phyloP scores from a whole-genome alignment of 139 green algal species.

The Coccomyxa sp. region DNA sequence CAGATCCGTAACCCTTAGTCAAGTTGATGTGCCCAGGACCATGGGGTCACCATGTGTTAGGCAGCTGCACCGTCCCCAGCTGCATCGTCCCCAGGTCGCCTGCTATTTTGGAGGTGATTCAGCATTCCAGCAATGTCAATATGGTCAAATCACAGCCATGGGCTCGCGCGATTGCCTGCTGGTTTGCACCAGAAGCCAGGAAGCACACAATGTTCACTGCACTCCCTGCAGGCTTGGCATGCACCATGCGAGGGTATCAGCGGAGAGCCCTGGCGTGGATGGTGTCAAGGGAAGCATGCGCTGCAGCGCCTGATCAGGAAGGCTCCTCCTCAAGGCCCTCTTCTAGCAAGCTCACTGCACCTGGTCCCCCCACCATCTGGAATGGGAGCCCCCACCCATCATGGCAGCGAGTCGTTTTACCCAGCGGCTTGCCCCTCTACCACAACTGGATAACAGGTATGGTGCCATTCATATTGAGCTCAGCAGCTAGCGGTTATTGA shows the following conservation, averaged over 20 bases:
- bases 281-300: constrained; percentile 39
- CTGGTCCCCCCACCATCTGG: background rate
- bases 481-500: too few relatives aligned
- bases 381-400: constrained; percentile 3
- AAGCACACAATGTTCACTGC: background rate
- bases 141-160: background rate
- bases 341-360: background rate
- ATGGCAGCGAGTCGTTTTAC: constrained; percentile 9
- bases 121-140: background rate
- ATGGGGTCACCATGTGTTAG: too few relatives aligned
- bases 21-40: background rate
- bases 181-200: background rate
- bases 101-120: background rate
- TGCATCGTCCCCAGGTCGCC: too few relatives aligned
- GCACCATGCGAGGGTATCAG: constrained; percentile 59
- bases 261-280: constrained; percentile 59
- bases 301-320: background rate
- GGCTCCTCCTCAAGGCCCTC: background rate
- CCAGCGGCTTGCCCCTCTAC: constrained; percentile 5
- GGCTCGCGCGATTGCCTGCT: background rate
- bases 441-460: constrained; percentile 11
- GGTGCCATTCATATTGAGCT: too few relatives aligned
- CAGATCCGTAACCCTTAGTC: background rate
- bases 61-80: too few relatives aligned
- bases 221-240: constrained; percentile 39